Evolutionary conservation across 306 rosid species (phyloP).

Genomic region (Dryas alaskensis): DNA sequence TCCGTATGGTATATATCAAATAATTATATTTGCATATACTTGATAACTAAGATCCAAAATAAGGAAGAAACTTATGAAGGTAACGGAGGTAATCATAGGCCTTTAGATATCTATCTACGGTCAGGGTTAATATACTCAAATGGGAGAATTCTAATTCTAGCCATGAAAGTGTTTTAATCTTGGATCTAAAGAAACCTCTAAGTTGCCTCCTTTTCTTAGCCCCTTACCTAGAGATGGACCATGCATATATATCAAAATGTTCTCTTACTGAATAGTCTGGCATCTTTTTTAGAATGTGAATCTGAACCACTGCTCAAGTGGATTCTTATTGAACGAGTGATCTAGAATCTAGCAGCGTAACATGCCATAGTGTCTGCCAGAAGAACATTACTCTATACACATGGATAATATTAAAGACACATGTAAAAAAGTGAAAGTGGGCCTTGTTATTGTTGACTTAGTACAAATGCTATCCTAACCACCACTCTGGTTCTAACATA

Average conservation of each 20-base stretch:
- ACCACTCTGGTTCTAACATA: background rate
- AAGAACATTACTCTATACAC: background rate
- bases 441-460: background rate
- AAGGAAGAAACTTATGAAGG: background rate
- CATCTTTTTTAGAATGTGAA: background rate
- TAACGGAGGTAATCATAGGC: background rate
- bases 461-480: background rate
- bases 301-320: background rate
- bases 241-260: background rate
- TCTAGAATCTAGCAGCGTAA: background rate
- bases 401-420: background rate
- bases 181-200: background rate
- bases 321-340: background rate
- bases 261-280: background rate
- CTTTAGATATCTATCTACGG: background rate
- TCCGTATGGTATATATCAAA: background rate
- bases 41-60: constrained; percentile 1
- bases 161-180: background rate
- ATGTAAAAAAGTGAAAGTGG: background rate
- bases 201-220: background rate
- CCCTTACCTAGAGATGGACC: background rate
- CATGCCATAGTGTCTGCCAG: background rate
- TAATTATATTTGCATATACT: background rate
- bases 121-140: background rate
- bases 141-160: background rate